A percentile compares a stretch with the other conserved stretches of the same genome.
Evolutionary conservation across 169 alveolate species (phyloP).

Genomic region (Plasmodium fragile): DNA sequence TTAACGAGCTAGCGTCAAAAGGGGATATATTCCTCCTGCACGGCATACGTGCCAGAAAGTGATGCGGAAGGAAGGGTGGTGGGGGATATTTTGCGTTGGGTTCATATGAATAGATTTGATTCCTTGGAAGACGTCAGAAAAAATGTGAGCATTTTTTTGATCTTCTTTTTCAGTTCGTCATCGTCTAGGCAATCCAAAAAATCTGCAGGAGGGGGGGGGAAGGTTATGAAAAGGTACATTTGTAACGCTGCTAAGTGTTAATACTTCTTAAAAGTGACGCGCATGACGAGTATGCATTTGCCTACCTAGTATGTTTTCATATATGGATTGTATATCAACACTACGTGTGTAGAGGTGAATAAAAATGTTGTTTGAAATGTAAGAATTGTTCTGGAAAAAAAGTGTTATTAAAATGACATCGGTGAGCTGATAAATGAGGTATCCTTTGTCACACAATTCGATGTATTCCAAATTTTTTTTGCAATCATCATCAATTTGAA

Average conservation of each 20-base stretch:
- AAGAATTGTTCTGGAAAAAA: conserved; percentile 70
- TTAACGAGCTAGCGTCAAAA: not conserved
- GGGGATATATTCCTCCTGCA: not conserved
- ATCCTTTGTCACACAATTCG: conserved; percentile 75
- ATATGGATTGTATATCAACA: conserved; percentile 61
- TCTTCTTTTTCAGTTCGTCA: conserved; percentile 54
- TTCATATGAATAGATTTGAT: conserved; percentile 52
- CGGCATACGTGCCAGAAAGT: not conserved
- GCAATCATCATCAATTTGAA: conserved; percentile 71
- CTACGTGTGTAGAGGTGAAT: conserved; percentile 62
- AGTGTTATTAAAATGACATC: conserved; percentile 69
- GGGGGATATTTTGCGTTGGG: not conserved
- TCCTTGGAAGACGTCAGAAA: conserved; percentile 70
- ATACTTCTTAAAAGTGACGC: not conserved
- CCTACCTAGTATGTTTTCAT: conserved; percentile 70
- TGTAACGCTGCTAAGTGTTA: not conserved
- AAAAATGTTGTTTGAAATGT: conserved; percentile 65
- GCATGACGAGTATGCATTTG: not conserved
- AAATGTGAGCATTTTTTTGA: conserved; percentile 61
- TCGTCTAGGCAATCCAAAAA: conserved; percentile 53
- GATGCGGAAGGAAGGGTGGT: not conserved
- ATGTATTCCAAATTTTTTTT: conserved; percentile 58
- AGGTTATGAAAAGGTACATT: not conserved
- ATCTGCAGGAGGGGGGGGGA: conserved; percentile 13
- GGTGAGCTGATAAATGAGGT: conserved; percentile 58